These are phyloP conservation scores for Cercophora scortea DNA, from an alignment of 495 filamentous ascomycete species.

Conservation along the genomic window DNA sequence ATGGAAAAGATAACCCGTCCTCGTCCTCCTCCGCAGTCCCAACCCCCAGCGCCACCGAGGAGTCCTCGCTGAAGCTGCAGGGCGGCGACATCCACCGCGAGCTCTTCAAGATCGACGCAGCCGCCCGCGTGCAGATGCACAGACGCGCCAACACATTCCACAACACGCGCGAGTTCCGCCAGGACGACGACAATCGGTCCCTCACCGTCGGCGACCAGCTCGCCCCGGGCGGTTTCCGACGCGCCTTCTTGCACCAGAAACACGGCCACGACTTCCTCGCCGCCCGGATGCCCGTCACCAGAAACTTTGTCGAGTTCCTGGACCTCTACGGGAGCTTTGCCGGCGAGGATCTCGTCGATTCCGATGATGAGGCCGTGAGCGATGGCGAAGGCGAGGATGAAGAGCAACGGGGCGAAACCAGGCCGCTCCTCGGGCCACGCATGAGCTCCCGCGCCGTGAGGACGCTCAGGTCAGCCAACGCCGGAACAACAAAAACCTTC, in stretches of 20 bases:
- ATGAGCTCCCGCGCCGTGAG: conserved; percentile 24
- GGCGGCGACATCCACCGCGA: conserved; percentile 63
- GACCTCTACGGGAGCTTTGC: conserved; percentile 65
- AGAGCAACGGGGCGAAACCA: conserved; percentile 29
- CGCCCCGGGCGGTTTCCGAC: conserved; percentile 54
- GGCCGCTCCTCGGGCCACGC: conserved; percentile 47
- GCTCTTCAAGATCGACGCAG: conserved; percentile 55
- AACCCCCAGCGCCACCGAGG: conserved; percentile 22
- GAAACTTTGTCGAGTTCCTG: conserved; percentile 62
- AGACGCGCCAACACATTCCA: conserved; percentile 55
- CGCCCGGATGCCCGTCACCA: conserved; percentile 42
- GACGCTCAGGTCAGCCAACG: conserved; percentile 36
- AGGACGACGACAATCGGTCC: conserved; percentile 13
- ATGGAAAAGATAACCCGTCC: conserved; percentile 1
- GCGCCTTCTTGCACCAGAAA: conserved; percentile 48
- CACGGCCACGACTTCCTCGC: conserved; percentile 32
- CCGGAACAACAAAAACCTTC: conserved; percentile 55
- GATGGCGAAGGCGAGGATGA: conserved; percentile 39
- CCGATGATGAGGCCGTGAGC: conserved; percentile 48
- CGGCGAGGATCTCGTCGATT: conserved; percentile 61
- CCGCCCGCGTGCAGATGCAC: conserved; percentile 37
- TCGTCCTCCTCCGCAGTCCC: conserved; percentile 1
- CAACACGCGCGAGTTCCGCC: conserved; percentile 23
- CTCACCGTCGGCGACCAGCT: conserved; percentile 41
- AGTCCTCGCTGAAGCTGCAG: conserved; percentile 55